Percentiles rank a stretch among this genome's conserved stretches.
phyloP scores from a whole-genome alignment of 1,284 basidiomycete genomes.

The Lentinula novae-zelandiae region DNA sequence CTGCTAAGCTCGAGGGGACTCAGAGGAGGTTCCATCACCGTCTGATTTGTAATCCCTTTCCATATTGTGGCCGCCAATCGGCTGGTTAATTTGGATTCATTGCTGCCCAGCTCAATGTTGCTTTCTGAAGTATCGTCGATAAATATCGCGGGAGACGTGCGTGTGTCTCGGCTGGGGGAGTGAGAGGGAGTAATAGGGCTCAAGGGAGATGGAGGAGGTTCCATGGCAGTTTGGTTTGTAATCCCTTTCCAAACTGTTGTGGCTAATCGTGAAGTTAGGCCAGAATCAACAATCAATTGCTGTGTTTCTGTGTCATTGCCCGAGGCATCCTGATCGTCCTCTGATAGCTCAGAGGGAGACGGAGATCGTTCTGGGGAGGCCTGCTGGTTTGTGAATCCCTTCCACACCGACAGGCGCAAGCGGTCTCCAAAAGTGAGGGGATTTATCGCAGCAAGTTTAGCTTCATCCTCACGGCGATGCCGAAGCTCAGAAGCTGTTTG shows the following conservation, averaged over 20 bases:
- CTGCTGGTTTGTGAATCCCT: constrained; percentile 54
- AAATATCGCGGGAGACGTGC: constrained; percentile 3
- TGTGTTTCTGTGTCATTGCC: constrained; percentile 43
- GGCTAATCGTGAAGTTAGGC: constrained; percentile 53
- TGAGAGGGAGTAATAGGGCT: constrained; percentile 29
- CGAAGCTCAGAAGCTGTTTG: constrained; percentile 63
- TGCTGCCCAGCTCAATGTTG: constrained; percentile 8
- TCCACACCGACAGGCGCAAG: constrained; percentile 64
- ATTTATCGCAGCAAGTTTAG: constrained; percentile 26
- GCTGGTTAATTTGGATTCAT: constrained; percentile 38
- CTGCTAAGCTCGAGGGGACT: constrained; percentile 30
- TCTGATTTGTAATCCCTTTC: constrained; percentile 73
- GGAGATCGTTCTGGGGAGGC: constrained; percentile 34
- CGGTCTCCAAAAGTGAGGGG: constrained; percentile 48
- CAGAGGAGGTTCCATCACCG: constrained; percentile 61
- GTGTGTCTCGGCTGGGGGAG: constrained; percentile 19
- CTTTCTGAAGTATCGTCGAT: constrained; percentile 11
- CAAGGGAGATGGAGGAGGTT: constrained; percentile 48
- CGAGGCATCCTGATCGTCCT: constrained; percentile 26
- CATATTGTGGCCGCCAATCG: constrained; percentile 60
- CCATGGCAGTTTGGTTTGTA: constrained; percentile 72
- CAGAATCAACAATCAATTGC: constrained; percentile 20
- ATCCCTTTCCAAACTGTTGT: constrained; percentile 69
- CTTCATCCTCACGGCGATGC: constrained; percentile 42
- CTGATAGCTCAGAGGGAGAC: constrained; percentile 30